These are phyloP conservation scores for Termitomyces sp. DNA, from an alignment of 1,284 basidiomycete genomes.

Conservation along the genomic window DNA sequence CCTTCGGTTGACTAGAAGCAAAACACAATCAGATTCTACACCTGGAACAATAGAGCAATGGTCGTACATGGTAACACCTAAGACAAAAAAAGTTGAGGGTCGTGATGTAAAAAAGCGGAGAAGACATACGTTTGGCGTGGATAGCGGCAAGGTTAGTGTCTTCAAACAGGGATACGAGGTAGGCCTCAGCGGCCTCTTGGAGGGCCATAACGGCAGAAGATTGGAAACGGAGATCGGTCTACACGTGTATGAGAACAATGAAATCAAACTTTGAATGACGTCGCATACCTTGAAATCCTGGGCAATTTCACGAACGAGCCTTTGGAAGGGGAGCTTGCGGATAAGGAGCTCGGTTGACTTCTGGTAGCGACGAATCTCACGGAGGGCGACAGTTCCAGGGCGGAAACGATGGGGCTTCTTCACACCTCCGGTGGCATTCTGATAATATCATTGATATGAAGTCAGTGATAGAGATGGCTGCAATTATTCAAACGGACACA, in stretches of 20 bases:
- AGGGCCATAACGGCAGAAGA: constrained; percentile 48
- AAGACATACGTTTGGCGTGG: constrained; percentile 22
- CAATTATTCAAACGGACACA: neutral
- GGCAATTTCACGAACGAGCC: constrained; percentile 87
- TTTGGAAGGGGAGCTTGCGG: constrained; percentile 87
- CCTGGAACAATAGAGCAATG: neutral
- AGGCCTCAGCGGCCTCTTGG: constrained; percentile 17
- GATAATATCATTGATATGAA: neutral
- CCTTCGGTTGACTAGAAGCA: constrained; percentile 45
- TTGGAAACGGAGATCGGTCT: constrained; percentile 79
- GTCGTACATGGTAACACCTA: constrained; percentile 21
- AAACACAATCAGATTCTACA: neutral
- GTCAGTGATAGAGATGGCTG: neutral
- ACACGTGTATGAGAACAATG: neutral
- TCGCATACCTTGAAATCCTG: constrained; percentile 84
- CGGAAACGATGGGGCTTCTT: constrained; percentile 97
- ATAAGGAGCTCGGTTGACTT: constrained; percentile 92
- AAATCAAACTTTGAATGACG: constrained; percentile 3
- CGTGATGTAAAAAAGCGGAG: neutral
- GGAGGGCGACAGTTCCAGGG: constrained; percentile 94
- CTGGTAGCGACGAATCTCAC: constrained; percentile 96
- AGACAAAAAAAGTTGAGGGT: neutral
- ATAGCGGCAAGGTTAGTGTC: constrained; percentile 18
- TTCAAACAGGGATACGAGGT: constrained; percentile 16
- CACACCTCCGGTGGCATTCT: constrained; percentile 54